Base-by-base conservation (phyloP, 176 grass and related monocot genomes). In the Avena insularis region DNA sequence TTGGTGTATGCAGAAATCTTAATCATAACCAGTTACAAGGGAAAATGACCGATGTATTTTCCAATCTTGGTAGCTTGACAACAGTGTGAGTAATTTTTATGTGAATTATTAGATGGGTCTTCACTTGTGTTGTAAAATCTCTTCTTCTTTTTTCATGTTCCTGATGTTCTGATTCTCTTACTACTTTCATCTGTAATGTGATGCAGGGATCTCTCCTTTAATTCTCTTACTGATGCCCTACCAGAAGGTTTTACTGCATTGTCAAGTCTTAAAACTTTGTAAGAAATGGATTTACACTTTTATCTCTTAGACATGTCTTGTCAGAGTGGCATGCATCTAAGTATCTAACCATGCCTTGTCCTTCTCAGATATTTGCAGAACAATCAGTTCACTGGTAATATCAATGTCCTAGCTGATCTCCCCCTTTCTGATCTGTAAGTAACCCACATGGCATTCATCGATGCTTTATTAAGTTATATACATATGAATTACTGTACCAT, bases 351-450 rank as follows among this genome's bases (percentile, higher is more conserved):
- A 77, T 66, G 79, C 21, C 59, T 77, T 84, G 62, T 79, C 81
- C 55, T 81, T 83, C 55, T 69, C 94, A 98, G 97, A 78, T 78
- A 96, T 82, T 90, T 98, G 87, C 90, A 98, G 85, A 96, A 96
- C 84, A 96, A 98, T 85, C 97, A 98, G 68, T 91, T 98, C 58
- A 93, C 90, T 70, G 97, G 97, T 53, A 69, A 40, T 71, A 96
- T 98, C 75, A 90, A 96, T 90, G 85, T 94, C 47, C 90, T 98
- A 36, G 94, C 94, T 20, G 79, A 82, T 88, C 97, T 96, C 3
- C 92, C 97, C 23, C 94, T 98, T 84, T 76, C 94, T 77, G 86
- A 87, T 75, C 80, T 98, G 97, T 98, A 90, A 94, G 97, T 88
- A 75, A 81, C 61, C 45, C 70, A 80, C 35, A 27, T 83, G n/a